A percentile compares a stretch with the other conserved stretches of the same genome.
These are phyloP conservation scores for Xylariaceae sp. DNA, from an alignment of 2,329 filamentous ascomycete genomes.

Conservation along the genomic window DNA sequence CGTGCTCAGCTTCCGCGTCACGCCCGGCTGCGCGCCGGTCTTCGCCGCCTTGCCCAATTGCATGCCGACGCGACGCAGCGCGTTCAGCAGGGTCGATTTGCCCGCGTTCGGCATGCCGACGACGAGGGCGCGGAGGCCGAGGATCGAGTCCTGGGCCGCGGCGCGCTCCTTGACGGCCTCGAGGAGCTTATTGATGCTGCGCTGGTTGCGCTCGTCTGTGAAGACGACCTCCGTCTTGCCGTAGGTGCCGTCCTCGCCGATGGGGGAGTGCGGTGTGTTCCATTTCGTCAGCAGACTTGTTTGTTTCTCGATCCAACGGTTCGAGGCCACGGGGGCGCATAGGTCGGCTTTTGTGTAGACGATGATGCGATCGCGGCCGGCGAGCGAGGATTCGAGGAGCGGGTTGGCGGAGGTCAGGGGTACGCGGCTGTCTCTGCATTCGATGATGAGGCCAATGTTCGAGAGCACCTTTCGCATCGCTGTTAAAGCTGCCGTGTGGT, in stretches of 20 bases:
- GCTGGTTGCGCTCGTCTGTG: slow-evolving; percentile 37
- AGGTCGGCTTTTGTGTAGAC: slow-evolving; percentile 91
- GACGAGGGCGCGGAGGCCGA: slow-evolving; percentile 77
- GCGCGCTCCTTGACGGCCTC: slow-evolving; percentile 48
- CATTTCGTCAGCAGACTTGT: slow-evolving; percentile 17
- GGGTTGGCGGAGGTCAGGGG: slow-evolving; percentile 88
- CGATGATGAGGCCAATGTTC: slow-evolving; percentile 80
- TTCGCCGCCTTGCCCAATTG: slow-evolving; percentile 60
- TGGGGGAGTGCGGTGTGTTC: slow-evolving; percentile 10
- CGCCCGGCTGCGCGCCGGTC: slow-evolving; percentile 81
- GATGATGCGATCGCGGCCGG: slow-evolving; percentile 67
- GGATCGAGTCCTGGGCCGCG: slow-evolving; percentile 53
- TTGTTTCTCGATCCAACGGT: slow-evolving; percentile 24
- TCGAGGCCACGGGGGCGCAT: slow-evolving; percentile 36
- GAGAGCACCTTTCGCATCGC: slow-evolving; percentile 79
- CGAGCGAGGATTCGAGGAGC: slow-evolving; percentile 72
- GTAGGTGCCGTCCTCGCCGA: not conserved
- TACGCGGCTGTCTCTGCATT: slow-evolving; percentile 90
- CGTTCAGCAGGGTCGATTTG: slow-evolving; percentile 91
- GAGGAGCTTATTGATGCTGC: slow-evolving; percentile 38
- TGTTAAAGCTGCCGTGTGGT: slow-evolving; percentile 75
- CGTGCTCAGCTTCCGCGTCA: slow-evolving; percentile 79
- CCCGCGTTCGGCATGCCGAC: slow-evolving; percentile 98
- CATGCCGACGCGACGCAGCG: slow-evolving; percentile 66
- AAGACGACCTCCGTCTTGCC: slow-evolving; percentile 35